Evolutionary conservation across 129 eudicot genomes (phyloP), one percentile per base, ranked within the genome.

Genomic region (Flaveria trinervia): DNA sequence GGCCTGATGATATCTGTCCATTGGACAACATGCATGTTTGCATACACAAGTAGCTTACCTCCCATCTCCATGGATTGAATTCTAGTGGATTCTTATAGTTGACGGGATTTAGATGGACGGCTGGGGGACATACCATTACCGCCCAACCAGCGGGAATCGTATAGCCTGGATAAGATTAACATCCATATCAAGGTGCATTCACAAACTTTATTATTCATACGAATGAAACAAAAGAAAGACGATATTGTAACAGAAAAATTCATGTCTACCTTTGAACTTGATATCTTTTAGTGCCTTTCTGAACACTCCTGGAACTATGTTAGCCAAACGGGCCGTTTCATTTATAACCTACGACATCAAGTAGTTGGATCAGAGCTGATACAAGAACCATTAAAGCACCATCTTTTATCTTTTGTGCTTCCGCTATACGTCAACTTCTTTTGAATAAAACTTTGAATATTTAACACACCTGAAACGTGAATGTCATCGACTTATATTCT

Each of bases 131-230:
- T 33, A 93, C 97, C 98, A 93, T 90, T 17, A 93, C 86, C 0
- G 96, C 96, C 98, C 98, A 93, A 80, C 96, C 97, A 61, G 97
- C 89, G 72, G 98, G 98, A 76, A 93, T 93, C 5, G 97, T 93
- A 65, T 88, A 86, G 22, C 79, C 97, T 92, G 87, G 87, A 85
- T 76, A 68, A 70, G 12, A 14, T 36, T 26, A 60, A 55, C 49
- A 70, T 82, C 60, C 52, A 66, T 81, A 57, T 72, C 28, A 66
- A 68, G 70, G 64, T 80, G 70, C 51, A 80, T 52, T 66, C 9
- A 44, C 51, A 69, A 59, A 79, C 67, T 52, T 20, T 59, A 52
- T 30, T 36, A 28, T 61, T 69, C n/a, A 3, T 13, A 36, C 39
- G 5, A 28, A 59, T 16, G 1, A 4, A 7, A 33, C 1, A 51